A percentile compares a stretch with the other conserved stretches of the same genome.
Conservation (phyloP, 345 rosid species). For the Syzygium aromaticum region DNA sequence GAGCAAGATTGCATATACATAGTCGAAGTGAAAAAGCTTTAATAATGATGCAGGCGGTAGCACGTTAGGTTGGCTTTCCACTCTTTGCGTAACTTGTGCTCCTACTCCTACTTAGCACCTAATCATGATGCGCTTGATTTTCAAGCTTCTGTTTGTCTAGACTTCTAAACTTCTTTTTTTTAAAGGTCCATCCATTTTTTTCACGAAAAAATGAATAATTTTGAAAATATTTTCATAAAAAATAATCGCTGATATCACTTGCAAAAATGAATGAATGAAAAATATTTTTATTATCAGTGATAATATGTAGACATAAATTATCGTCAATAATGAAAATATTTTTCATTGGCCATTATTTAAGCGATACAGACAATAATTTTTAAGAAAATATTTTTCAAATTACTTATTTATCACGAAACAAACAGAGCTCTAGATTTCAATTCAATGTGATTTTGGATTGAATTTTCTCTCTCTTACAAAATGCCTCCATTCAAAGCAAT, state of each 20-base stretch:
- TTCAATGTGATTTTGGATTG: background rate
- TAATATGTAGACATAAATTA: background rate
- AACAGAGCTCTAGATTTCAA: fast-evolving
- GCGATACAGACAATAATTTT: fast-evolving
- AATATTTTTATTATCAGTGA: fast-evolving
- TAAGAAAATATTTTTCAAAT: background rate
- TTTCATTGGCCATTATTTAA: background rate
- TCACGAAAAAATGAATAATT: background rate
- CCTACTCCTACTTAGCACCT: background rate
- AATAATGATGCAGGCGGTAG: background rate
- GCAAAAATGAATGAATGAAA: background rate
- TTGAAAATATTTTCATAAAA: fast-evolving
- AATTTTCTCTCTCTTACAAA: background rate
- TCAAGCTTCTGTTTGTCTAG: background rate
- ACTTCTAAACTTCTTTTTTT: background rate
- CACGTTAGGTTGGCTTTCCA: background rate
- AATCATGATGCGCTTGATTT: background rate
- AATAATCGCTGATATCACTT: fast-evolving
- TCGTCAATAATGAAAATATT: fast-evolving
- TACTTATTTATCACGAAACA: fast-evolving
- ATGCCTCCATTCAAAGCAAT: background rate
- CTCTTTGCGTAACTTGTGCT: background rate
- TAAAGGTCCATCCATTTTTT: fast-evolving
- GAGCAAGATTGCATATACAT: background rate
- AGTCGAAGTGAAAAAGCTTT: background rate